A percentile compares a stretch with the other conserved stretches of the same genome.
Conservation (phyloP, 768 basidiomycete species). For the Brasilioporus rufonigricans region DNA sequence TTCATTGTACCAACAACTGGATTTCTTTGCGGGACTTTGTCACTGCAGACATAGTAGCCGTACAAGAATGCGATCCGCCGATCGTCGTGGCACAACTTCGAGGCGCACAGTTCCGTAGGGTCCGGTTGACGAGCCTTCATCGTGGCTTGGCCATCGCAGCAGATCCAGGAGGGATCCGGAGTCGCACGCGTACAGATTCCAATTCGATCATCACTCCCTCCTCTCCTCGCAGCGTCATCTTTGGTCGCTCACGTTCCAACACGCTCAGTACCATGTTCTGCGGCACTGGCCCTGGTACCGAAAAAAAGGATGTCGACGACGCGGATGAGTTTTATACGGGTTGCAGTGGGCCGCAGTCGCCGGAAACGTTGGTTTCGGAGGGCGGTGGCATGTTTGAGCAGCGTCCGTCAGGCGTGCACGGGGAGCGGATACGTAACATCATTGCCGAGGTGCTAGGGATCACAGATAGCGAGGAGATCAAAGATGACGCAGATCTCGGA, state of each 20-base stretch:
- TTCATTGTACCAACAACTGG: constrained; percentile 51
- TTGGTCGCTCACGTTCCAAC: constrained; percentile 27
- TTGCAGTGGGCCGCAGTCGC: constrained; percentile 30
- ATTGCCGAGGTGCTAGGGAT: constrained; percentile 47
- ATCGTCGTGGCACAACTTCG: constrained; percentile 54
- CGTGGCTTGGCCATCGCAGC: constrained; percentile 40
- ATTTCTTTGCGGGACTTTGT: constrained; percentile 44
- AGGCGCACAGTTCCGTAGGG: constrained; percentile 57
- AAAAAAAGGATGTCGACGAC: constrained; percentile 9
- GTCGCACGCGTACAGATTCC: constrained; percentile 25
- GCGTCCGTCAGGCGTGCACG: background rate
- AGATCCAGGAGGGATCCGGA: constrained; percentile 6
- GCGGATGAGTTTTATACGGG: constrained; percentile 2
- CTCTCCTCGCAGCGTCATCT: constrained; percentile 30
- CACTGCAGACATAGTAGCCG: constrained; percentile 50
- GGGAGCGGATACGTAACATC: constrained; percentile 34
- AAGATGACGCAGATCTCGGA: constrained; percentile 45
- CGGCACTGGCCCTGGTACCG: background rate
- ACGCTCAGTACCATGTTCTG: constrained; percentile 18
- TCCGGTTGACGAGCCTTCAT: constrained; percentile 50
- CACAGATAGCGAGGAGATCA: constrained; percentile 32
- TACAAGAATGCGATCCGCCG: constrained; percentile 36
- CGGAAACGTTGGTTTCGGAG: constrained; percentile 41
- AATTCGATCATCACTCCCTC: constrained; percentile 26
- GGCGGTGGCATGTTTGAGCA: background rate